A percentile compares a stretch with the other conserved stretches of the same genome.
Conservation (phyloP, 371 early-diverging fungal genomes). For the Zancudomyces culisetae region DNA sequence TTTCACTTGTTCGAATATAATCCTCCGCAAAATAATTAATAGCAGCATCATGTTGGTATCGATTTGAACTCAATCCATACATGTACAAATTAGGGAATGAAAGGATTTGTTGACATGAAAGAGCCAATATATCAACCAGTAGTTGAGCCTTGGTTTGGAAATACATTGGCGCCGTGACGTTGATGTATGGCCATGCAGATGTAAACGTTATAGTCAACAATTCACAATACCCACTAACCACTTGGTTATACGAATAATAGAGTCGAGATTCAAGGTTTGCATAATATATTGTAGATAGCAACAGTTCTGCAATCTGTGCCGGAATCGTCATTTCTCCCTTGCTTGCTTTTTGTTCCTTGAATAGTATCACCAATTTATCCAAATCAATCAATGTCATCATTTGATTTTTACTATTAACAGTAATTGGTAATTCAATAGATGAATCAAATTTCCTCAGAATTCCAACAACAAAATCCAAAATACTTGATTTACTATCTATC, state of each 20-base stretch:
- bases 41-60: no score
- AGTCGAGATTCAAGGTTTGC: slow-evolving; percentile 45
- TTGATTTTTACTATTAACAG: slow-evolving; percentile 7
- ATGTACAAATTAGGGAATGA: background rate
- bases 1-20: background rate
- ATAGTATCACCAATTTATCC: slow-evolving; percentile 30
- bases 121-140: background rate
- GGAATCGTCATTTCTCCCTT: no score
- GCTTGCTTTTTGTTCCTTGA: slow-evolving; percentile 24
- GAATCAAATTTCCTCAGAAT: no score
- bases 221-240: slow-evolving; percentile 60
- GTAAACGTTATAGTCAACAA: slow-evolving; percentile 47
- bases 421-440: no score
- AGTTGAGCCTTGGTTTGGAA: background rate
- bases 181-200: slow-evolving; percentile 30
- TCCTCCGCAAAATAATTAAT: background rate
- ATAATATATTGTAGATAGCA: slow-evolving; percentile 28
- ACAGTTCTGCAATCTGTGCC: slow-evolving; percentile 31
- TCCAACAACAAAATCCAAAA: no score
- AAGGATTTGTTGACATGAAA: background rate
- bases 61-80: background rate
- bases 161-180: background rate
- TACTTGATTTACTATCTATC: no score
- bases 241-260: slow-evolving; percentile 34
- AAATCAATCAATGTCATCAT: slow-evolving; percentile 45